A percentile compares a stretch with the other conserved stretches of the same genome.
Conservation (phyloP, 495 filamentous ascomycete species). For the Pyronema omphalodes region DNA sequence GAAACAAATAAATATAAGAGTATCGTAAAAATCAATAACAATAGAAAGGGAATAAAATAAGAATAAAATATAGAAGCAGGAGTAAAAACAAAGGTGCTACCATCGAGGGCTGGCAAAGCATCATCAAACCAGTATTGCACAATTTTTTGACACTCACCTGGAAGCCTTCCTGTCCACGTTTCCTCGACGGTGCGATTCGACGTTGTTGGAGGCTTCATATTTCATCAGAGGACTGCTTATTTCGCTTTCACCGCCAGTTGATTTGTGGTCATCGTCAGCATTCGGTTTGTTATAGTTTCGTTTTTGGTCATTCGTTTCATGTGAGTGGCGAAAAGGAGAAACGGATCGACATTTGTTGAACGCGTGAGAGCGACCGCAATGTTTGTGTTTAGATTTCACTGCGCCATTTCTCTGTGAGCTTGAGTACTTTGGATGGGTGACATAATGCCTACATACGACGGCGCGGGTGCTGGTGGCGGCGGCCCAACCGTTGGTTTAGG, state of each 20-base stretch:
- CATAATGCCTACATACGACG: not conserved
- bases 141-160: constrained; percentile 3
- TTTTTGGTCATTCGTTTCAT: not conserved
- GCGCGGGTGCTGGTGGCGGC: constrained; percentile 6
- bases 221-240: not conserved
- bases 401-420: not conserved
- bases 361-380: not conserved
- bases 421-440: not conserved
- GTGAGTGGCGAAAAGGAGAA: not conserved
- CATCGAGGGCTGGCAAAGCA: constrained; percentile 1
- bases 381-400: not conserved
- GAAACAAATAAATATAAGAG: not conserved
- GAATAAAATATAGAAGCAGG: not conserved
- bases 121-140: not conserved
- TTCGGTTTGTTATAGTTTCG: not conserved
- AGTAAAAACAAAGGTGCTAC: not conserved
- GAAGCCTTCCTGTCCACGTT: not conserved
- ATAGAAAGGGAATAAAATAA: not conserved
- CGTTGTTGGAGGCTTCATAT: not conserved
- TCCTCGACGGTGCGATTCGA: constrained; percentile 2
- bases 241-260: not conserved
- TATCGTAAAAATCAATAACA: not conserved
- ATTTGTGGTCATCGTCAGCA: not conserved
- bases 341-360: not conserved
- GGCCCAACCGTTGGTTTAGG: constrained; percentile 15